phyloP scores from a whole-genome alignment of 305 asterid species.

The Fraxinus nigra region DNA sequence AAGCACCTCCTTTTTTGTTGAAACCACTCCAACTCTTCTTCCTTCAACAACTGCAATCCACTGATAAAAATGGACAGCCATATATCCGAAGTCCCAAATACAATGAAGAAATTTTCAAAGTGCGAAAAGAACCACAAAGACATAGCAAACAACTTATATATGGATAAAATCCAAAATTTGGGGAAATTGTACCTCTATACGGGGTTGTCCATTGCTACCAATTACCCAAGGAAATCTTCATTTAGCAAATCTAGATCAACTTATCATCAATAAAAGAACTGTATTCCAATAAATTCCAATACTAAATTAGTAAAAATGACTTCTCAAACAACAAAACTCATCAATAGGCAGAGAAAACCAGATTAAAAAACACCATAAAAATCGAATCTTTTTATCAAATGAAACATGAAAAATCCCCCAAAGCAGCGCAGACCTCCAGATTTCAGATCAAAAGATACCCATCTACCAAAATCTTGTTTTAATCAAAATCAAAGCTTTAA shows the following conservation, averaged over 20 bases:
- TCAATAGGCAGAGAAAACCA: constrained; percentile 13
- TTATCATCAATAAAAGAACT: background rate
- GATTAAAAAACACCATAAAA: constrained; percentile 21
- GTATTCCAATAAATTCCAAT: no score
- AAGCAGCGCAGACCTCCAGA: constrained; percentile 34
- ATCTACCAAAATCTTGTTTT: constrained; percentile 11
- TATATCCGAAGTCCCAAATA: background rate
- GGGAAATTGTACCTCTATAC: background rate
- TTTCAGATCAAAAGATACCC: constrained; percentile 36
- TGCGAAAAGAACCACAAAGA: background rate
- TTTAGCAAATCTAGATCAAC: constrained; percentile 16
- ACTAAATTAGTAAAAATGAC: constrained; percentile 7
- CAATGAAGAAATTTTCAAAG: background rate
- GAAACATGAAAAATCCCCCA: constrained; percentile 2
- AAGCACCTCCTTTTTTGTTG: constrained; percentile 21
- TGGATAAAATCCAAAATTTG: background rate
- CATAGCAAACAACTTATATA: background rate
- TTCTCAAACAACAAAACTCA: constrained; percentile 20
- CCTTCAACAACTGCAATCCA: constrained; percentile 23
- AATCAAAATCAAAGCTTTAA: background rate
- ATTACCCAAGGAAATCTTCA: background rate
- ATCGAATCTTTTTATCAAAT: constrained; percentile 29
- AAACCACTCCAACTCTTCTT: constrained; percentile 9
- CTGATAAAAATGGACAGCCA: constrained; percentile 23
- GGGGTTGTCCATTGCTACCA: background rate